Evolutionary conservation across 1,284 basidiomycete genomes (phyloP), one percentile per base, ranked within the genome.

Genomic region (Microbotryum violaceum): DNA sequence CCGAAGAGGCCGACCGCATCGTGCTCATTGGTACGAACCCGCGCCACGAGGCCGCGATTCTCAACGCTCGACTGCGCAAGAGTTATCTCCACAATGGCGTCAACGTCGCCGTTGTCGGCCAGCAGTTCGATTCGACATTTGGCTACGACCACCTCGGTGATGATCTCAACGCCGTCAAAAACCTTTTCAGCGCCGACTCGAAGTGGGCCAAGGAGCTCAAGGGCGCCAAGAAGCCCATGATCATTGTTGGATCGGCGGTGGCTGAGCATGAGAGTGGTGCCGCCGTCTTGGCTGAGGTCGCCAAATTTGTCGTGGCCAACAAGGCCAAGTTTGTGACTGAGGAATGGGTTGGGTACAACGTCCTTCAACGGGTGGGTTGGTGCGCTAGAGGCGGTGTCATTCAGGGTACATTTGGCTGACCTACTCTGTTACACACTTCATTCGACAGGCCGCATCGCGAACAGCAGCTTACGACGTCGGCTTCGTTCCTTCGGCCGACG

Each of bases 11-110:
- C 33, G 96, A 99, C 74, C 89, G 80, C 44, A 89, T 99, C 68
- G 83, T 98, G 21, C 84, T 99, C 45, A 85, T 98, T 71, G 94
- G 94, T 68, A 97, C 92, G 59, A 97, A 98, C 79, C 94, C 94
- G 16, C 84, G 96, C 53, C 93, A 97, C 75, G 96, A 99, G 78
- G 96, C 92, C 9, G 89, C 96, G 42, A 93, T 97, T 62, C 81
- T 98, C 74, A 98, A 98, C 82, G 92, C 93, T 14, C 88, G 94
- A 69, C 90, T 98, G 73, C 85, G 94, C 74, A 94, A 92, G 81
- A 87, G 85, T 69, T 98, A 90, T 88, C 76, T 98, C 70, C 86
- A 91, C 73, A 85, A 83, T 23, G 82, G 83, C 60, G 81, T 93
- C 56, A 88, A 96, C 73, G 83, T 97, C 57, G 94, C 89, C 53